Conservation (phyloP, 805 yeast species). For the Wickerhamomyces subpelliculosus region DNA sequence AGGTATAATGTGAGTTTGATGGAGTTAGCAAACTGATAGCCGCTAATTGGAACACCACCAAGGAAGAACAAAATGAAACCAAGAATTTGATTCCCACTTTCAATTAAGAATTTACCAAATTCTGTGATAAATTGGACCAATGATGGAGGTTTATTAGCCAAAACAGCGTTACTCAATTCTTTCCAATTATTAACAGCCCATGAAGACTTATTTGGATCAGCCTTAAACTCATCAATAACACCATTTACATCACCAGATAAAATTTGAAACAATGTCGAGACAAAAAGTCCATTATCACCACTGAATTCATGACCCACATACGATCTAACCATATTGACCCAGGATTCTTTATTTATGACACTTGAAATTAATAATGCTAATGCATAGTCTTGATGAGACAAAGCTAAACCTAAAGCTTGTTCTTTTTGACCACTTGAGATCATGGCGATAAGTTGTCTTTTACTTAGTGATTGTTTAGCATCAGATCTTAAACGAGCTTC, state of each 20-base stretch:
- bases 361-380: constrained; percentile 68
- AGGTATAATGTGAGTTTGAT: constrained; percentile 23
- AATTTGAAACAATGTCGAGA: constrained; percentile 55
- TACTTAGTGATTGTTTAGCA: constrained; percentile 21
- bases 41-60: constrained; percentile 38
- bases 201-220: constrained; percentile 30
- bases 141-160: constrained; percentile 28
- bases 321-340: constrained; percentile 50
- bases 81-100: constrained; percentile 26
- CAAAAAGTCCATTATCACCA: constrained; percentile 33
- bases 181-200: constrained; percentile 52
- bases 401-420: constrained; percentile 56
- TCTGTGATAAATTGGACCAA: constrained; percentile 37
- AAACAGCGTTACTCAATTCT: constrained; percentile 35
- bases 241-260: constrained; percentile 53
- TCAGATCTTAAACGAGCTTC: constrained; percentile 1
- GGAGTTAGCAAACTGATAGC: constrained; percentile 9
- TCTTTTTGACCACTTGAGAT: constrained; percentile 56
- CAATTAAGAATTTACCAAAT: constrained; percentile 42
- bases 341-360: constrained; percentile 53
- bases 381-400: constrained; percentile 66
- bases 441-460: constrained; percentile 48
- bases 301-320: constrained; percentile 44
- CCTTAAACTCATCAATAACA: constrained; percentile 43
- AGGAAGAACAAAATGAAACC: constrained; percentile 40